These are phyloP conservation scores for Orbilia javanica DNA, from an alignment of 2,329 filamentous ascomycete genomes.

Conservation along the genomic window DNA sequence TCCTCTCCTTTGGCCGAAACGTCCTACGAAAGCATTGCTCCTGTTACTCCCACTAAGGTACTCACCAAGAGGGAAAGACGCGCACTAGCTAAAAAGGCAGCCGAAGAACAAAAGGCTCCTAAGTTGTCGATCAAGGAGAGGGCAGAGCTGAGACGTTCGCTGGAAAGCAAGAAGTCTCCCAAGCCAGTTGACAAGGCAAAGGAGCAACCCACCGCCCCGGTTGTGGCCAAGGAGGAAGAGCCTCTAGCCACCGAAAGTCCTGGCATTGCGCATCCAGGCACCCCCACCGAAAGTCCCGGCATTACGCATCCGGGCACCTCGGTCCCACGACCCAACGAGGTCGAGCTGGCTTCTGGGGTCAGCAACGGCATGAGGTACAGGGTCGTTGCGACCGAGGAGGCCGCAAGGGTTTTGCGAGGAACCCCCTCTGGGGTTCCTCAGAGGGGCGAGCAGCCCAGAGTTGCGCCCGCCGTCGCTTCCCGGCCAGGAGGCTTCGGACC, in stretches of 20 bases:
- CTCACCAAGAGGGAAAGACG: conserved; percentile 37
- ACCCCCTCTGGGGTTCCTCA: too few relatives aligned
- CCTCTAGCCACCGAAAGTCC: neutral
- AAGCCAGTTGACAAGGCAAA: neutral
- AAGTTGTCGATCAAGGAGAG: conserved; percentile 37
- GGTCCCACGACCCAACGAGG: neutral
- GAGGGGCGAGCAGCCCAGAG: too few relatives aligned
- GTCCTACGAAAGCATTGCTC: neutral
- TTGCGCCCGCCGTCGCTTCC: too few relatives aligned
- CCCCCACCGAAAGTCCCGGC: neutral
- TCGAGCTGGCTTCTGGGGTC: neutral
- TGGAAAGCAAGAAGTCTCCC: conserved; percentile 10
- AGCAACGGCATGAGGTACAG: neutral
- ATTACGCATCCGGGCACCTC: conserved; percentile 17
- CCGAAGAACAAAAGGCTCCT: neutral
- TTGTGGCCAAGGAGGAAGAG: neutral
- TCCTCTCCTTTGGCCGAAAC: neutral
- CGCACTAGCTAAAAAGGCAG: conserved; percentile 15
- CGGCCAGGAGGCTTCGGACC: neutral
- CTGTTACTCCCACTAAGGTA: neutral
- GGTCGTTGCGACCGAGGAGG: neutral
- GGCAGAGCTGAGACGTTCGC: conserved; percentile 11
- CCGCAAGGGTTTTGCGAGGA: neutral
- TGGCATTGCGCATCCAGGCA: conserved; percentile 12
- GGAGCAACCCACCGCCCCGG: neutral